Conservation (phyloP, 2,329 filamentous ascomycete genomes). For the Nannizzia gypsea region DNA sequence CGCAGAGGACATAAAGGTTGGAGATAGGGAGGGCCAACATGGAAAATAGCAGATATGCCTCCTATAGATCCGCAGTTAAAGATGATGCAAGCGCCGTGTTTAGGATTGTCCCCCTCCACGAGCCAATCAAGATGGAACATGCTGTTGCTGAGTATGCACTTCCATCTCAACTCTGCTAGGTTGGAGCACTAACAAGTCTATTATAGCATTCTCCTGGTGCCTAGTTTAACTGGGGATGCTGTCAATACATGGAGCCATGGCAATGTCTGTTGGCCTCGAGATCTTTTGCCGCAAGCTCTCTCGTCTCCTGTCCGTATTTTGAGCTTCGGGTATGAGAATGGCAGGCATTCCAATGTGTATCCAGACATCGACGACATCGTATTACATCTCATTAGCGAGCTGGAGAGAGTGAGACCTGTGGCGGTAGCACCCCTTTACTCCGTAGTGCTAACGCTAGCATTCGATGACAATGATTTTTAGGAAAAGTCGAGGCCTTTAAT, state of each 20-base stretch:
- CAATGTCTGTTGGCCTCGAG: constrained; percentile 6
- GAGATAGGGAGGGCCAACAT: not conserved
- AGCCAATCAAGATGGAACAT: not conserved
- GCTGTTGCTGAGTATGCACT: not conserved
- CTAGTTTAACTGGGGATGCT: constrained; percentile 1
- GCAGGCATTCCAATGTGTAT: not conserved
- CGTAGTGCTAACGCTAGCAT: not conserved
- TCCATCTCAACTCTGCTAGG: not conserved
- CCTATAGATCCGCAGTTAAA: not conserved
- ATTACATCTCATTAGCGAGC: not conserved
- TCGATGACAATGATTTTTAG: not conserved
- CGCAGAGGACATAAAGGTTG: not conserved
- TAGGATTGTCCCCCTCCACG: not conserved
- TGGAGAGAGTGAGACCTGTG: not conserved
- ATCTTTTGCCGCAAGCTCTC: not conserved
- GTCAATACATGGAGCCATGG: constrained; percentile 5
- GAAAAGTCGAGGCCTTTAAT: constrained; percentile 3
- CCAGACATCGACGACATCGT: constrained; percentile 4
- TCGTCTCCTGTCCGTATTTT: not conserved
- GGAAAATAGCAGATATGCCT: not conserved
- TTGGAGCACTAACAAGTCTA: not conserved
- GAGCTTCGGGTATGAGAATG: constrained; percentile 3
- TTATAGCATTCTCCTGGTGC: constrained; percentile 4
- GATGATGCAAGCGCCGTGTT: not conserved
- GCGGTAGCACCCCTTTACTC: not conserved